A percentile compares a stretch with the other conserved stretches of the same genome.
phyloP scores from a whole-genome alignment of 192 early-diverging fungal species.

The Backusella tuberculispora region DNA sequence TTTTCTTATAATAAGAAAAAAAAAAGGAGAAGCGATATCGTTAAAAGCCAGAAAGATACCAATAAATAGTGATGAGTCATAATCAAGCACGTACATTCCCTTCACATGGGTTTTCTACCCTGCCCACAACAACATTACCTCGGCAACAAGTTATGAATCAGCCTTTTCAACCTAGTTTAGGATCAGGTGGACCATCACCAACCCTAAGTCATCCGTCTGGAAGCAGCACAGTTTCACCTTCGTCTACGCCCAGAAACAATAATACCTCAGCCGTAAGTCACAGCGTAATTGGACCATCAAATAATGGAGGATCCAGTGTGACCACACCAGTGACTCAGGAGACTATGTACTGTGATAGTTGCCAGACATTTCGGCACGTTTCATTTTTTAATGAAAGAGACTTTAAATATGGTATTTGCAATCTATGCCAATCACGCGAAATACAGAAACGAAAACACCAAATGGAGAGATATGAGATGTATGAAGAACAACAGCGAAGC shows the following conservation, averaged over 20 bases:
- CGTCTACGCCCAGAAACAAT: background rate
- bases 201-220: constrained; percentile 15
- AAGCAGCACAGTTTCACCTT: background rate
- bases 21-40: background rate
- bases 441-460: constrained; percentile 18
- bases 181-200: background rate
- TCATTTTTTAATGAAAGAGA: constrained; percentile 19
- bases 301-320: background rate
- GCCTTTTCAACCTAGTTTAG: constrained; percentile 2
- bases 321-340: background rate
- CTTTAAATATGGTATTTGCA: constrained; percentile 21
- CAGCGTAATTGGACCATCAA: background rate
- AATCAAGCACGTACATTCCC: constrained; percentile 15
- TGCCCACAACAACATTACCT: background rate
- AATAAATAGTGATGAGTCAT: background rate
- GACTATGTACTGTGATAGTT: constrained; percentile 23
- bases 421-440: constrained; percentile 20
- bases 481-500: constrained; percentile 21
- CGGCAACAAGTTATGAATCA: constrained; percentile 8
- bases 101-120: background rate
- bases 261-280: background rate
- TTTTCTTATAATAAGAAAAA: background rate
- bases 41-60: background rate
- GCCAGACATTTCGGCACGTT: constrained; percentile 17
- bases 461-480: constrained; percentile 24